phyloP scores from a whole-genome alignment of 805 yeast species.

The Kodamaea kaohsiungensis region DNA sequence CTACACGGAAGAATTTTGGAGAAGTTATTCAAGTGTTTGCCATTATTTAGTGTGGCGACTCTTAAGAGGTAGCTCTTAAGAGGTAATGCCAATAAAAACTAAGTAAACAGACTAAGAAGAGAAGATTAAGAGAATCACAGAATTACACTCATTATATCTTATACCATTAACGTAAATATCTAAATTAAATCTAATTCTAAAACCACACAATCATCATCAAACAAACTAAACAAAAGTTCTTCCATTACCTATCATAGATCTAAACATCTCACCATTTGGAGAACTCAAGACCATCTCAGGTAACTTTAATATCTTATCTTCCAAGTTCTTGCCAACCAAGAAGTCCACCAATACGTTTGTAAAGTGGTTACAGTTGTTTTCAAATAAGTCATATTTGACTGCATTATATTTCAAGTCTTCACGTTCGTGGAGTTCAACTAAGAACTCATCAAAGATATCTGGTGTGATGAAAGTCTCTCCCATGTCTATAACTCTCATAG shows the following conservation, averaged over 20 bases:
- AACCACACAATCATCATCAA: neutral
- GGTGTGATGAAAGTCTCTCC: conserved; percentile 54
- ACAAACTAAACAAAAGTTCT: conserved; percentile 9
- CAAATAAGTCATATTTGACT: conserved; percentile 54
- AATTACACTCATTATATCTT: no score
- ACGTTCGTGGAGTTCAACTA: conserved; percentile 46
- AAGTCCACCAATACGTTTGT: conserved; percentile 58
- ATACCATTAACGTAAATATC: no score
- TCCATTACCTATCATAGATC: conserved; percentile 32
- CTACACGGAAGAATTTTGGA: no score
- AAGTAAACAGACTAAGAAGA: no score
- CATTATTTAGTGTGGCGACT: no score
- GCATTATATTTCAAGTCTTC: conserved; percentile 45
- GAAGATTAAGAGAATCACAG: no score
- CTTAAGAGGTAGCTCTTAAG: no score
- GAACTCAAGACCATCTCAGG: conserved; percentile 51
- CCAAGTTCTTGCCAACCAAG: conserved; percentile 55
- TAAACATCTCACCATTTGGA: conserved; percentile 37
- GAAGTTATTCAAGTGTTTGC: no score
- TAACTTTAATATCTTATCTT: conserved; percentile 50
- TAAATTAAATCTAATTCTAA: no score
- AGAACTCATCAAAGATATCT: conserved; percentile 54
- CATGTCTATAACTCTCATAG: conserved; percentile 51
- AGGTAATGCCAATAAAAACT: no score
- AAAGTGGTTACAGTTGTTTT: conserved; percentile 70